Evolutionary conservation across 208 protist genomes (phyloP).

Genomic region (Vickermania ingenoplastis): DNA sequence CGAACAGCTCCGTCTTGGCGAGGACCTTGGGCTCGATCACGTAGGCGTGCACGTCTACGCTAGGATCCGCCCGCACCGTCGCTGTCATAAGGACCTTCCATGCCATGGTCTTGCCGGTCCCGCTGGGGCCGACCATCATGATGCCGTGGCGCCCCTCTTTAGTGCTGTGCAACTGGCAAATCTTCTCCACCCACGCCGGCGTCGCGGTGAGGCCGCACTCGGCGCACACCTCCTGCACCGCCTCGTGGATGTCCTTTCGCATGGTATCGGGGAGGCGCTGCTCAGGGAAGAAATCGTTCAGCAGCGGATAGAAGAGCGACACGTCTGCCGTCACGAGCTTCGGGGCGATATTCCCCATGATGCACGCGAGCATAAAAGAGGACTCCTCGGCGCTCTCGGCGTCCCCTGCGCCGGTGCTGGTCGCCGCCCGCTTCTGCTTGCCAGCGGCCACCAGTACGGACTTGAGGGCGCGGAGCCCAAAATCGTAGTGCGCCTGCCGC

Average conservation of each 20-base stretch:
- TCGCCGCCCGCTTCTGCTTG: slow-evolving; percentile 82
- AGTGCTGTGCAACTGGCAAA: slow-evolving; percentile 97
- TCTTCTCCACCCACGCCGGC: slow-evolving; percentile 94
- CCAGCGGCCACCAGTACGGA: slow-evolving; percentile 97
- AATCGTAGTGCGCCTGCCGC: slow-evolving; percentile 99
- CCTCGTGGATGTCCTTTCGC: slow-evolving; percentile 42
- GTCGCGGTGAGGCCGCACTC: slow-evolving; percentile 46
- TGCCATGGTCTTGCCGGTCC: slow-evolving; percentile 95
- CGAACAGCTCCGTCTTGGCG: slow-evolving; percentile 97
- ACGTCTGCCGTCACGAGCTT: slow-evolving; percentile 96
- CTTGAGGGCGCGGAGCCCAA: slow-evolving; percentile 99
- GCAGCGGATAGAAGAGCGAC: slow-evolving; percentile 90
- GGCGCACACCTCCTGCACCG: slow-evolving; percentile 78
- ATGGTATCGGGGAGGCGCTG: slow-evolving; percentile 28
- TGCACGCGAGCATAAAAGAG: slow-evolving; percentile 86
- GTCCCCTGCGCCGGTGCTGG: too few relatives aligned
- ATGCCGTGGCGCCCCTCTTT: slow-evolving; percentile 96
- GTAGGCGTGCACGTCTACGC: slow-evolving; percentile 81
- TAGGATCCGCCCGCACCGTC: slow-evolving; percentile 56
- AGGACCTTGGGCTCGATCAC: slow-evolving; percentile 99
- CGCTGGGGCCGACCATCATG: slow-evolving; percentile 99
- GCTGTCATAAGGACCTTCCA: slow-evolving; percentile 94
- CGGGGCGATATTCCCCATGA: slow-evolving; percentile 96
- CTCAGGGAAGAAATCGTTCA: slow-evolving; percentile 97
- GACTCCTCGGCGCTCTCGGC: slow-evolving; percentile 54